Percentiles rank a stretch among this genome's conserved stretches.
These are phyloP conservation scores for Calonectria pseudoturangicola DNA, from an alignment of 2,329 filamentous ascomycete species.

Conservation along the genomic window DNA sequence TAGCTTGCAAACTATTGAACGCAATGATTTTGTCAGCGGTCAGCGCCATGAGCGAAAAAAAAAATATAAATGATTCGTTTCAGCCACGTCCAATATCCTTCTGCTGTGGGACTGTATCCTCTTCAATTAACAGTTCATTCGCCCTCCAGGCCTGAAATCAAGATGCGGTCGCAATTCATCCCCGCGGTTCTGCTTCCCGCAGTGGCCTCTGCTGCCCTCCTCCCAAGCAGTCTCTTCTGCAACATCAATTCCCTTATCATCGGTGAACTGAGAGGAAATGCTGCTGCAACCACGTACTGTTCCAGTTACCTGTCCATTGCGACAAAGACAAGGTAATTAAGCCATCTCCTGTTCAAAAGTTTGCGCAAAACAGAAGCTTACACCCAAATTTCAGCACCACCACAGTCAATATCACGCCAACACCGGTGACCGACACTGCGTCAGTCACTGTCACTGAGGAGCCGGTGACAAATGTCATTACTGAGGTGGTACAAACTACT, in stretches of 20 bases:
- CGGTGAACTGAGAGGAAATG: not conserved
- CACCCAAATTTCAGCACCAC: not conserved
- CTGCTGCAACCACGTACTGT: conserved; percentile 9
- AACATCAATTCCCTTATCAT: conserved; percentile 1
- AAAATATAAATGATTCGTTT: not conserved
- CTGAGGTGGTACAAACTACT: not conserved
- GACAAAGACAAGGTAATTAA: conserved; percentile 1
- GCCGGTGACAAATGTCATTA: not conserved
- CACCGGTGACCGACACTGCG: conserved; percentile 1
- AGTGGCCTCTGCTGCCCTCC: not conserved
- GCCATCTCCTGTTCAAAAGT: too few species aligned
- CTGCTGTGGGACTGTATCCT: not conserved
- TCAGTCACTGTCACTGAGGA: not conserved
- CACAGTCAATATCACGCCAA: not conserved
- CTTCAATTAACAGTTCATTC: not conserved
- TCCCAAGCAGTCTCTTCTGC: not conserved
- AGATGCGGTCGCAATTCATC: conserved; percentile 13
- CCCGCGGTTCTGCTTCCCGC: not conserved
- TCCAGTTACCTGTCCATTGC: conserved; percentile 23
- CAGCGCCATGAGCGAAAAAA: not conserved
- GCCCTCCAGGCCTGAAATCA: not conserved
- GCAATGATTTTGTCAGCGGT: not conserved
- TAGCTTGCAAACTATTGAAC: conserved; percentile 5
- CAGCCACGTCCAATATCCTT: too few species aligned
- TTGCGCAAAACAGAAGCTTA: not conserved